Evolutionary conservation across 108 stramenopile genomes (phyloP).

Genomic region (Poteriospumella lacustris): DNA sequence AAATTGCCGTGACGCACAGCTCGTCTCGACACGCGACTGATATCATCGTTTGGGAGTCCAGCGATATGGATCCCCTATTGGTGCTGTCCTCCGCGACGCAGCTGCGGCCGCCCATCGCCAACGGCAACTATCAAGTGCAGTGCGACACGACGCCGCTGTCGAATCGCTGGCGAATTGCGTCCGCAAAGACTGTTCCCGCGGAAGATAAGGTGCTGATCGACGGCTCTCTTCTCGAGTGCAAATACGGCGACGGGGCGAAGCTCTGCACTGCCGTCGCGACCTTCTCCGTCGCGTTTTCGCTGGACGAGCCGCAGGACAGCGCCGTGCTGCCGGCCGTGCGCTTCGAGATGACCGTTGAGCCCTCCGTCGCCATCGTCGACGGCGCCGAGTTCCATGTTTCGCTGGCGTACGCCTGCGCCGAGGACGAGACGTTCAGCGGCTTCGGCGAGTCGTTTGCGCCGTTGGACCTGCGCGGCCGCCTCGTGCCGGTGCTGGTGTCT

Average conservation of each 20-base stretch:
- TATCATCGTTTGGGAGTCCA: no score
- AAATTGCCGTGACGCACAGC: no score
- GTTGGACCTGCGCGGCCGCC: conserved; percentile 42
- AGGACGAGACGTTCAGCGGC: conserved; percentile 49
- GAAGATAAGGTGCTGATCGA: not conserved
- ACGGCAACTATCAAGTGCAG: not conserved
- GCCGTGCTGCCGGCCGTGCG: not conserved
- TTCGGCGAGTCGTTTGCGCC: conserved; percentile 45
- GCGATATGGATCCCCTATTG: no score
- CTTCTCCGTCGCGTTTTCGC: not conserved
- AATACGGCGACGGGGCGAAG: not conserved
- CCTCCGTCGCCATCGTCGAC: not conserved
- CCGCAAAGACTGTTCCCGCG: not conserved
- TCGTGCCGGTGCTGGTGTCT: conserved; percentile 40
- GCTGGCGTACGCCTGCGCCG: not conserved
- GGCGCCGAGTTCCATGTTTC: not conserved
- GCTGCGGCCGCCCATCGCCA: not conserved
- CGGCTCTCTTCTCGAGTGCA: not conserved
- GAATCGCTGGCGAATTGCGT: not conserved
- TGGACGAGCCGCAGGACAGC: not conserved
- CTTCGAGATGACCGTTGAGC: not conserved
- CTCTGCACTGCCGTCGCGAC: not conserved
- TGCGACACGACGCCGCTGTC: not conserved
- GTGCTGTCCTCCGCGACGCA: not conserved
- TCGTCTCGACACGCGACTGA: no score